These are phyloP conservation scores for Candida xyloterini DNA, from an alignment of 805 yeast genomes.

Conservation along the genomic window DNA sequence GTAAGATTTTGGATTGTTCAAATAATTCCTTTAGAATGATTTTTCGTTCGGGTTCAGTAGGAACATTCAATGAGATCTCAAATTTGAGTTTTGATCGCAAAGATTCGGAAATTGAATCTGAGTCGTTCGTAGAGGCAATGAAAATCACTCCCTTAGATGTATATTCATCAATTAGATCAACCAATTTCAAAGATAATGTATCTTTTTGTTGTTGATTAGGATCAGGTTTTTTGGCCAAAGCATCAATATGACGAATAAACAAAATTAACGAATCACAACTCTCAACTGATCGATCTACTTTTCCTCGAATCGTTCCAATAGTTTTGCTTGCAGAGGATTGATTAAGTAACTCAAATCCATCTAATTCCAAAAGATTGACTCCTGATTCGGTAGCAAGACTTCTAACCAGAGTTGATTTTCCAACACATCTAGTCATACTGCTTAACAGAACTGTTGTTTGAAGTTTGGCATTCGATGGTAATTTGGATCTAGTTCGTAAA, in stretches of 20 bases:
- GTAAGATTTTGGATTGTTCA: slow-evolving; percentile 3
- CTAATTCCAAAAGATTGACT: slow-evolving; percentile 61
- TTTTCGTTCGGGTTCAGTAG: slow-evolving; percentile 70
- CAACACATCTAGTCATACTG: slow-evolving; percentile 73
- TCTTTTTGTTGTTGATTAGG: slow-evolving; percentile 45
- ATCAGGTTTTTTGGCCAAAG: slow-evolving; percentile 63
- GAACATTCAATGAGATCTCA: slow-evolving; percentile 73
- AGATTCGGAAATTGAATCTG: slow-evolving; percentile 63
- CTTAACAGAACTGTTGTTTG: slow-evolving; percentile 63
- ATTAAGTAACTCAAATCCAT: slow-evolving; percentile 63
- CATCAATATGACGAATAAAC: slow-evolving; percentile 70
- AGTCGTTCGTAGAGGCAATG: slow-evolving; percentile 65
- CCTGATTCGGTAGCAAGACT: slow-evolving; percentile 60
- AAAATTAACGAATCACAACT: slow-evolving; percentile 47
- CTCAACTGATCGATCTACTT: slow-evolving; percentile 60
- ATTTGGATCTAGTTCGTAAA: slow-evolving; percentile 23
- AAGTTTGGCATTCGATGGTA: slow-evolving; percentile 34
- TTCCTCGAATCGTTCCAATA: slow-evolving; percentile 72
- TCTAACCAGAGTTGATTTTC: slow-evolving; percentile 65
- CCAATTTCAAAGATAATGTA: slow-evolving; percentile 51
- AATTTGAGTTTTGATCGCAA: slow-evolving; percentile 70
- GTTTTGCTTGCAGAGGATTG: slow-evolving; percentile 76
- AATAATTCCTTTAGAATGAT: slow-evolving; percentile 56
- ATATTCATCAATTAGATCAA: slow-evolving; percentile 55
- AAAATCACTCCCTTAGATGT: slow-evolving; percentile 47